Evolutionary conservation across 73 alveolate species (phyloP), one percentile per base, ranked within the genome.

Genomic region (Breviolum minutum): DNA sequence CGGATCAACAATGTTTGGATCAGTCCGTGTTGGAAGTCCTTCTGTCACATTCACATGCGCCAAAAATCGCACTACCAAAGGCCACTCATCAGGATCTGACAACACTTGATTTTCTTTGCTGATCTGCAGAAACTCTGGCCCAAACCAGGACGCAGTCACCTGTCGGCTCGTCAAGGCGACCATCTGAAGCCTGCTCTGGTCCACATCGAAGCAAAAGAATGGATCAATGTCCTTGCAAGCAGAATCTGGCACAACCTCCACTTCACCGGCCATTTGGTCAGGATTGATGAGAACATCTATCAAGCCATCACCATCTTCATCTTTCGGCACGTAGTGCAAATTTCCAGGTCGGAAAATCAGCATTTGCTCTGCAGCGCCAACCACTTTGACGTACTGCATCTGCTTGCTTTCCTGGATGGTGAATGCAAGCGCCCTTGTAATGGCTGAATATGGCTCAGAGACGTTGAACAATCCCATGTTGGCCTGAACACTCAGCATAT

Each of bases 401-500:
- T 91, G 97, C 89, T 91, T 91, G 26, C 89, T 71, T 64, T 91
- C 97, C 97, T 91, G 97, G 66, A 91, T 64, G 30, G 82, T 91
- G 71, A 63, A 79, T n/a, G 97, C 97, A 16, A 91, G 71, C 20
- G 97, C 63, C 26, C 97, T 61, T 14, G 97, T 91, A 12, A 91
- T 91, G 6, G 89, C 82, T 32, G 54, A 79, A n/a, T 91, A 91
- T 7, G 97, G 97, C 89, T 91, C 97, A 54, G 97, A 91, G 64
- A 91, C 77, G 79, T 91, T 91, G 97, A 91, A 91, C 80, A 91
- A 60, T 27, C 97, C 97, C 97, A 91, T 91, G 89, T 83, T 91
- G 64, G 97, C 97, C 96, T 90, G 96, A 22, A 60, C 80, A 26
- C 96, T 71, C 29, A 90, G 96, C 96, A 90, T 90, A 74, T 68